Evolutionary conservation across 805 yeast genomes (phyloP), one percentile per base, ranked within the genome.

Genomic region (Zygoascus flipseniorum): DNA sequence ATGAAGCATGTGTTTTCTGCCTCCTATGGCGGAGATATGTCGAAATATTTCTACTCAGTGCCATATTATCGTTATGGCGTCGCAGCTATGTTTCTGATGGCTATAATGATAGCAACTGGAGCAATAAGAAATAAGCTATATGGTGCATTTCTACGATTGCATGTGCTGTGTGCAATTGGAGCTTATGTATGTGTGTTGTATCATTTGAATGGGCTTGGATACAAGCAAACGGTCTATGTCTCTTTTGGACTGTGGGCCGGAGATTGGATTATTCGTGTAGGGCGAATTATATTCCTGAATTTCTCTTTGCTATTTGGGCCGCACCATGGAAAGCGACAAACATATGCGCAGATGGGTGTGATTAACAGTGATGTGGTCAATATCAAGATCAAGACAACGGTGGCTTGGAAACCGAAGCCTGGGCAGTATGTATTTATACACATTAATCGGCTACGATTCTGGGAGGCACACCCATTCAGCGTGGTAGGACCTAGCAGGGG

Each of bases 401-500:
- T 72, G 2, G 65, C 73, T 59, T 83, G 86, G 83, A 70, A 72
- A 23, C 72, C 77, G 4, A 66, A 67, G 48, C 84, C 86, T 0
- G 88, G 88, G 1, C 82, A 83, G 23, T 83, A 79, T 64, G 80
- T 80, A 31, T 83, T 79, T 68, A 65, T 83, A 18, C 80, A 78
- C 58, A 72, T 80, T 45, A 69, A 61, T 35, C 70, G 73, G 45
- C 58, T 69, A 37, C 66, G 77, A 59, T 78, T 80, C 60, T 79
- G 83, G 80, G 83, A 83, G 60, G 80, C 86, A 0, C 88, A 83
- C 64, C 89, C 89, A 2, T 83, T 83, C 58, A 81, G 86, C 0
- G 70, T 77, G 18, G 70, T 78, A 16, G 74, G 77, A 18, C 60
- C 65, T 14, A 65, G 76, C 0, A 68, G 65, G 5, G 66, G 67